A percentile compares a stretch with the other conserved stretches of the same genome.
Evolutionary conservation across 495 filamentous ascomycete species (phyloP).

Genomic region (Hyaloscypha variabilis): DNA sequence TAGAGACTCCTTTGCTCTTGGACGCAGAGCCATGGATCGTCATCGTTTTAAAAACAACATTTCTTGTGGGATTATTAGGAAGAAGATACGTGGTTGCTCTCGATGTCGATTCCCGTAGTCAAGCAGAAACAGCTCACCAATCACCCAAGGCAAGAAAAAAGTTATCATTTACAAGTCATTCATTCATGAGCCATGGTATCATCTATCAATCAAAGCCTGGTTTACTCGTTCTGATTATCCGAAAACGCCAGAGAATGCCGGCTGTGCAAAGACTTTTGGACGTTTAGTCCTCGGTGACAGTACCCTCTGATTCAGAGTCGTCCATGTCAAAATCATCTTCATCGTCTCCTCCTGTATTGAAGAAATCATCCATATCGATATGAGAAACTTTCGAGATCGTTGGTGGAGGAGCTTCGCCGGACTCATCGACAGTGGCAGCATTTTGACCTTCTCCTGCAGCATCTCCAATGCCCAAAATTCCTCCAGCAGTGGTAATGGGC

Average conservation of each 20-base stretch:
- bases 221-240: neutral
- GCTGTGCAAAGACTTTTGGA: neutral
- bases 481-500: too few relatives aligned
- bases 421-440: neutral
- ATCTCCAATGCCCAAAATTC: too few relatives aligned
- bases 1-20: too few relatives aligned
- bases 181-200: neutral
- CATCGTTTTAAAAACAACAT: too few relatives aligned
- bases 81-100: too few relatives aligned
- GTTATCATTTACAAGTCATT: too few relatives aligned
- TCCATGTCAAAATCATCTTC: neutral
- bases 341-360: conserved; percentile 7
- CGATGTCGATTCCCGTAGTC: too few relatives aligned
- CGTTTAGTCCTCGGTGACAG: neutral
- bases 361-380: conserved; percentile 18
- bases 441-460: too few relatives aligned
- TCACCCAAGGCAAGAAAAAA: too few relatives aligned
- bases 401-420: neutral
- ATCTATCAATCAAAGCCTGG: neutral
- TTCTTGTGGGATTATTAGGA: too few relatives aligned
- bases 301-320: neutral
- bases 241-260: neutral
- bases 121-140: too few relatives aligned
- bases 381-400: neutral
- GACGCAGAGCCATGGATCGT: too few relatives aligned